Percentiles rank a stretch among this genome's conserved stretches.
Evolutionary conservation across 208 protist genomes (phyloP).

Genomic region (Trichomonas tenax): DNA sequence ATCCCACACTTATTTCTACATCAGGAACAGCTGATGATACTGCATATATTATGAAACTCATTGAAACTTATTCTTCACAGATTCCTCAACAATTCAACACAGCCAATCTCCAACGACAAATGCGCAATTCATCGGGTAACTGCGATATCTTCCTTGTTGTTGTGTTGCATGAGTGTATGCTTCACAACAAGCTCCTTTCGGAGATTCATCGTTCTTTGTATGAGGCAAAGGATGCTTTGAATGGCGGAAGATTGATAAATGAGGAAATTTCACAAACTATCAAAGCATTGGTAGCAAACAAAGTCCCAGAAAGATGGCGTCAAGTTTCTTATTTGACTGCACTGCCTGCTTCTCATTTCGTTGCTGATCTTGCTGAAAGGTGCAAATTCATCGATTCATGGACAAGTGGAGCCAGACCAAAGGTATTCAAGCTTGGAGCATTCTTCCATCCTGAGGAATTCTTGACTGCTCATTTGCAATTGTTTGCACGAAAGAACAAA

Average conservation of each 20-base stretch:
- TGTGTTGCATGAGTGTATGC: constrained; percentile 62
- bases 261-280: constrained; percentile 53
- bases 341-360: constrained; percentile 69
- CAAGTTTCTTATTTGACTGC: constrained; percentile 82
- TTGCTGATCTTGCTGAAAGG: constrained; percentile 73
- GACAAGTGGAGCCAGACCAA: constrained; percentile 31
- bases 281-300: constrained; percentile 42
- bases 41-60: neutral
- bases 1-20: neutral
- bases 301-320: constrained; percentile 77
- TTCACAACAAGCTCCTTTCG: constrained; percentile 64
- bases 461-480: constrained; percentile 94
- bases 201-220: constrained; percentile 66
- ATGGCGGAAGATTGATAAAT: constrained; percentile 57
- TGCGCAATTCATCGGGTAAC: neutral
- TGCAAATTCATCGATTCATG: constrained; percentile 76
- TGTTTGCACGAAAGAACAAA: constrained; percentile 79
- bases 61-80: neutral
- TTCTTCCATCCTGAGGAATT: constrained; percentile 96
- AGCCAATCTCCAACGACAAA: neutral
- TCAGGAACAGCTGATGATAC: neutral
- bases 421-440: constrained; percentile 64
- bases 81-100: neutral
- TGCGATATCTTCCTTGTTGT: constrained; percentile 61
- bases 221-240: constrained; percentile 76